Conservation (phyloP, 306 rosid genomes). For the Vachellia pachyceras region DNA sequence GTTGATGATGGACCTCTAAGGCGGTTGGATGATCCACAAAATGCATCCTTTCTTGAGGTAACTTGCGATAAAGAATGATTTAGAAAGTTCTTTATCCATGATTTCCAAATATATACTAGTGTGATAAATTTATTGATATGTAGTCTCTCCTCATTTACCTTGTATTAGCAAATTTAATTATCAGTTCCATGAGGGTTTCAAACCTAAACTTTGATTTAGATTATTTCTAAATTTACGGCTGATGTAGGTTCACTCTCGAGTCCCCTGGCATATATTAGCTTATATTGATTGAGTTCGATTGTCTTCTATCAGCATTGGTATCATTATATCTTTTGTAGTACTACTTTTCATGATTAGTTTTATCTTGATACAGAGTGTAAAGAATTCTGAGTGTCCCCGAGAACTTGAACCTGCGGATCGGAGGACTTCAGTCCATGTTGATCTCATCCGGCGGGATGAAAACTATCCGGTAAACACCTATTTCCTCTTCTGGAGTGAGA, state of each 20-base stretch:
- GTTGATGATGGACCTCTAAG: constrained; percentile 77
- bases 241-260: not conserved
- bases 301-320: not conserved
- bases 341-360: constrained; percentile 25
- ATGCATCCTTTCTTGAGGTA: constrained; percentile 86
- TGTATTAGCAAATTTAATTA: not conserved
- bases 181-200: not conserved
- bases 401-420: constrained; percentile 78
- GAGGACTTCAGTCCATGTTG: constrained; percentile 70
- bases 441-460: constrained; percentile 67
- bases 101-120: not conserved
- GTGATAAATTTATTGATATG: not conserved
- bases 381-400: constrained; percentile 75
- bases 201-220: not conserved
- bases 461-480: constrained; percentile 63
- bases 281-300: not conserved
- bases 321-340: not conserved
- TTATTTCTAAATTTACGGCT: not conserved
- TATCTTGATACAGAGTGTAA: constrained; percentile 77
- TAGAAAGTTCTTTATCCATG: not conserved
- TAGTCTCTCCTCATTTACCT: constrained; percentile 8
- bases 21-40: constrained; percentile 78
- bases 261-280: not conserved
- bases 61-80: constrained; percentile 28
- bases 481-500: not conserved